These are phyloP conservation scores for Neophaeococcomyces aloes DNA, from an alignment of 2,329 filamentous ascomycete genomes.

Conservation along the genomic window DNA sequence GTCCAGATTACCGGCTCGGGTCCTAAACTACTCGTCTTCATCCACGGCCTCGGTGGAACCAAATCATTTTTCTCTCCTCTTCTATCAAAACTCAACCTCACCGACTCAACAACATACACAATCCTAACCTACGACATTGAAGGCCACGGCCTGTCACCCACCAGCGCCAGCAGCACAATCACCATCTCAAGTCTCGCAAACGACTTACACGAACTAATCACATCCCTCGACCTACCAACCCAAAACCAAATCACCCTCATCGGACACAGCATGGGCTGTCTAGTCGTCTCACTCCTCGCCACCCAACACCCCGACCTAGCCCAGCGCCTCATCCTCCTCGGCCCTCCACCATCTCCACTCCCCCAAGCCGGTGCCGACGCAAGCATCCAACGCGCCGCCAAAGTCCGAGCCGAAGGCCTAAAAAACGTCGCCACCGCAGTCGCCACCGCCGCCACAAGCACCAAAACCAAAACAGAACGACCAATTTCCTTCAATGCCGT, in stretches of 20 bases:
- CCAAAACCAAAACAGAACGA: slow-evolving; percentile 29
- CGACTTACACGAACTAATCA: slow-evolving; percentile 35
- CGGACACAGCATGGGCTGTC: slow-evolving; percentile 44
- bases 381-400: slow-evolving; percentile 28
- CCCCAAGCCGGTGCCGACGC: slow-evolving; percentile 27
- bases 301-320: slow-evolving; percentile 32
- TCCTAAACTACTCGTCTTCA: slow-evolving; percentile 34
- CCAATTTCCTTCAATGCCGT: slow-evolving; percentile 34
- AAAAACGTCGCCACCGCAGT: slow-evolving; percentile 32
- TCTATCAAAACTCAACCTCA: slow-evolving; percentile 27
- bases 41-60: slow-evolving; percentile 46
- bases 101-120: slow-evolving; percentile 21
- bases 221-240: slow-evolving; percentile 24
- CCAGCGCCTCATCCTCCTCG: slow-evolving; percentile 38
- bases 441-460: slow-evolving; percentile 29
- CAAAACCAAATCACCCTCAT: slow-evolving; percentile 31
- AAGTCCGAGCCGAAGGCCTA: slow-evolving; percentile 39
- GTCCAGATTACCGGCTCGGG: slow-evolving; percentile 26
- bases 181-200: slow-evolving; percentile 35
- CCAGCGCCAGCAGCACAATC: slow-evolving; percentile 34
- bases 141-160: slow-evolving; percentile 46
- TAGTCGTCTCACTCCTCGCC: slow-evolving; percentile 38
- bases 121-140: slow-evolving; percentile 45
- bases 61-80: slow-evolving; percentile 38
- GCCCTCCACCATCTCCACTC: slow-evolving; percentile 38